A percentile compares a stretch with the other conserved stretches of the same genome.
These are phyloP conservation scores for Conticribra weissflogii DNA, from an alignment of 108 stramenopile genomes.

Conservation along the genomic window DNA sequence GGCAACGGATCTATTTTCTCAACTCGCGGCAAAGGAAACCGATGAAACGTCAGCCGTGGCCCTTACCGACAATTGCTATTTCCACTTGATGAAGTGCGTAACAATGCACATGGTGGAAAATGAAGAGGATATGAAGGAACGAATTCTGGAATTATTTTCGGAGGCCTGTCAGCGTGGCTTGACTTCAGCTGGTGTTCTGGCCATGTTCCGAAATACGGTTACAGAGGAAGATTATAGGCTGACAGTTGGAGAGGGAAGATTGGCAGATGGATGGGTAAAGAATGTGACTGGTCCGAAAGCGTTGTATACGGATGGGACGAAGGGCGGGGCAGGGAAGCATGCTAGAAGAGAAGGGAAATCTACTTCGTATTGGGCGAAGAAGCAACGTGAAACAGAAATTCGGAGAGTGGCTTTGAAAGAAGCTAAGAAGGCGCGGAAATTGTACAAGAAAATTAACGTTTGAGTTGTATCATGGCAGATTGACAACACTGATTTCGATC, in stretches of 20 bases:
- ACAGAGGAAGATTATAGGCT: constrained; percentile 49
- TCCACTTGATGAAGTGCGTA: constrained; percentile 53
- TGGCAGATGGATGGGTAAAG: constrained; percentile 53
- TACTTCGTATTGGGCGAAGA: constrained; percentile 52
- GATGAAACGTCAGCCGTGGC: constrained; percentile 28
- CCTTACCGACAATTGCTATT: constrained; percentile 43
- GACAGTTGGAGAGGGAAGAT: constrained; percentile 49
- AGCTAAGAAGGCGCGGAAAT: constrained; percentile 35
- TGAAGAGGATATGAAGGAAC: constrained; percentile 34
- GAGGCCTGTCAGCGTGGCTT: constrained; percentile 48
- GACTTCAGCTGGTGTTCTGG: constrained; percentile 31
- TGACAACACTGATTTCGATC: no score
- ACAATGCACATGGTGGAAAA: constrained; percentile 15
- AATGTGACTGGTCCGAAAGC: constrained; percentile 48
- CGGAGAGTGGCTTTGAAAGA: constrained; percentile 15
- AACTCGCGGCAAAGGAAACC: constrained; percentile 28
- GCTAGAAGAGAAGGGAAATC: constrained; percentile 52
- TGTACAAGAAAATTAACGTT: constrained; percentile 28
- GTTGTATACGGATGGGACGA: constrained; percentile 53
- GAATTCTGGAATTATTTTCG: constrained; percentile 43
- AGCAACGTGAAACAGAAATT: constrained; percentile 28
- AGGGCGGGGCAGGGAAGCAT: constrained; percentile 46
- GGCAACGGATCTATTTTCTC: constrained; percentile 27
- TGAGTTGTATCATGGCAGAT: no score
- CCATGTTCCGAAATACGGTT: constrained; percentile 32